These are phyloP conservation scores for Aspergillus pseudotamarii DNA, from an alignment of 2,329 filamentous ascomycete species.

Conservation along the genomic window DNA sequence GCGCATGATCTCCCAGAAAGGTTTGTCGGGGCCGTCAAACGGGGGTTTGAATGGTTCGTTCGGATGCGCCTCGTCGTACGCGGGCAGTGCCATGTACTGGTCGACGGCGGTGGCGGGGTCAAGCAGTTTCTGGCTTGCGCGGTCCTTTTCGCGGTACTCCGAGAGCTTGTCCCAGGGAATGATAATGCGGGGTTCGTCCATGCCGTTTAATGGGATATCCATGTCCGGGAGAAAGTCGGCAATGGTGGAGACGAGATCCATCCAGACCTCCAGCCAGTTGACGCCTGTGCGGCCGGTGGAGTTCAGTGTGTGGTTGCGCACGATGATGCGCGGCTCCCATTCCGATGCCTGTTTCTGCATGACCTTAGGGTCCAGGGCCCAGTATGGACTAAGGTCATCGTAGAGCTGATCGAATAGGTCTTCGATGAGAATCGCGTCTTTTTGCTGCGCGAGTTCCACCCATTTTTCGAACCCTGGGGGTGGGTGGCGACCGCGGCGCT, in stretches of 20 bases:
- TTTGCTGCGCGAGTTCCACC: slow-evolving; percentile 40
- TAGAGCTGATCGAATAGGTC: slow-evolving; percentile 57
- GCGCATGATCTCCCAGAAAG: slow-evolving; percentile 48
- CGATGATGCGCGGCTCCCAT: slow-evolving; percentile 41
- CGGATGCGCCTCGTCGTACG: not conserved
- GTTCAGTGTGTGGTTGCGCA: slow-evolving; percentile 44
- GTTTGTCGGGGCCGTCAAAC: slow-evolving; percentile 18
- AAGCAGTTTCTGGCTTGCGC: slow-evolving; percentile 15
- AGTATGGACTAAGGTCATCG: slow-evolving; percentile 53
- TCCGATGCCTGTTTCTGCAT: slow-evolving; percentile 46
- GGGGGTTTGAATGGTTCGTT: slow-evolving; percentile 17
- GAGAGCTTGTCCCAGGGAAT: slow-evolving; percentile 52
- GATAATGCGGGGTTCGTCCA: slow-evolving; percentile 53
- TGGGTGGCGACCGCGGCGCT: not conserved
- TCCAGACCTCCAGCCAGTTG: slow-evolving; percentile 47
- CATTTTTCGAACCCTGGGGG: not conserved
- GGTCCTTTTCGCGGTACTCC: slow-evolving; percentile 39
- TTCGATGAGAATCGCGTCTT: slow-evolving; percentile 50
- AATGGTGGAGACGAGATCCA: slow-evolving; percentile 43
- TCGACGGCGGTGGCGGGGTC: not conserved
- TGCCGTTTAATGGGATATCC: slow-evolving; percentile 51
- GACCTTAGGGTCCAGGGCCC: slow-evolving; percentile 47
- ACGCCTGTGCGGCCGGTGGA: slow-evolving; percentile 30
- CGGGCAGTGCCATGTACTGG: slow-evolving; percentile 18
- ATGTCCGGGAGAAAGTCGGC: slow-evolving; percentile 47